phyloP scores from a whole-genome alignment of 306 rosid genomes.

The Parietaria judaica region DNA sequence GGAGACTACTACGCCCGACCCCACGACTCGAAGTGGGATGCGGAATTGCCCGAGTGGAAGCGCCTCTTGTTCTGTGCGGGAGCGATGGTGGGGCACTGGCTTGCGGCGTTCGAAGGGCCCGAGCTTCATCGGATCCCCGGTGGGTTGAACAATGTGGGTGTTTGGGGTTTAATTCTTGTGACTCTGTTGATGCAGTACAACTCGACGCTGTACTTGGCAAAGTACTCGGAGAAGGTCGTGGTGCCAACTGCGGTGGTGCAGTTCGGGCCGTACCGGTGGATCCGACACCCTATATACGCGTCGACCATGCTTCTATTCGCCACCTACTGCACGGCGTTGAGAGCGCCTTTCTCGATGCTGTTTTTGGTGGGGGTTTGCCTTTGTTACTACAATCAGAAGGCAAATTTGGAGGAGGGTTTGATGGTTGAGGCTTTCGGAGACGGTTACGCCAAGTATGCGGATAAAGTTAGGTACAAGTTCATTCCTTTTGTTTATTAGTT shows the following conservation, averaged over 20 bases:
- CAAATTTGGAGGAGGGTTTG: constrained; percentile 72
- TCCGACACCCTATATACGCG: constrained; percentile 84
- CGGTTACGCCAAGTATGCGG: constrained; percentile 60
- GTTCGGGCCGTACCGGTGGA: constrained; percentile 90
- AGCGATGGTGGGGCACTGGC: constrained; percentile 70
- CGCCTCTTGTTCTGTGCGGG: constrained; percentile 62
- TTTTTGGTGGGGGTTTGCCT: constrained; percentile 56
- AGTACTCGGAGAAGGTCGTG: constrained; percentile 84
- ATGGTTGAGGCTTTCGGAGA: constrained; percentile 84
- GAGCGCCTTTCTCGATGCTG: constrained; percentile 65
- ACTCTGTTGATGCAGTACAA: constrained; percentile 74
- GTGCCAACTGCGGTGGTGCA: constrained; percentile 84
- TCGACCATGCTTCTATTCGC: constrained; percentile 70
- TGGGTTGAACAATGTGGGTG: constrained; percentile 60
- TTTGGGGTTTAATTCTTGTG: constrained; percentile 55
- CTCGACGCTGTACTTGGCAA: constrained; percentile 74
- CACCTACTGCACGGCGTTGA: constrained; percentile 61
- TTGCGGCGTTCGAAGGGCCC: constrained; percentile 94
- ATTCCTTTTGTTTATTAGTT: constrained; percentile 75
- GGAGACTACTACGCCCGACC: constrained; percentile 71
- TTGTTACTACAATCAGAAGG: constrained; percentile 78
- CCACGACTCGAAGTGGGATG: constrained; percentile 87
- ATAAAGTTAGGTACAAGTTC: constrained; percentile 68
- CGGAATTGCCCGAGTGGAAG: constrained; percentile 45
- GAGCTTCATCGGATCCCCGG: constrained; percentile 69